These are phyloP conservation scores for Ceratocystis harringtonii DNA, from an alignment of 2,329 filamentous ascomycete genomes.

Conservation along the genomic window DNA sequence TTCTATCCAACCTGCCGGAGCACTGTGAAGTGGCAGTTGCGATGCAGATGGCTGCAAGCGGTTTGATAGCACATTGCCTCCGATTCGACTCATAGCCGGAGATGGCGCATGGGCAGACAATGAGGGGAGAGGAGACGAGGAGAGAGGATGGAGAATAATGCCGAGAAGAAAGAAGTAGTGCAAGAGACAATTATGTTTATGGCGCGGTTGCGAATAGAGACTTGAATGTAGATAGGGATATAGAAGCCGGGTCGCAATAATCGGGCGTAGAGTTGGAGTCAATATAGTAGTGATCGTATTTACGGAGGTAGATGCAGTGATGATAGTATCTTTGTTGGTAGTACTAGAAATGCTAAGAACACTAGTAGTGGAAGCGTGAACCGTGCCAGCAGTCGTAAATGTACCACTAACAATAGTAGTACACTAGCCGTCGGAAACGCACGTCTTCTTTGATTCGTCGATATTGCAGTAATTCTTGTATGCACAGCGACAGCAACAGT, in stretches of 20 bases:
- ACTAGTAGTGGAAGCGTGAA: background rate
- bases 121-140: background rate
- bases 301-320: background rate
- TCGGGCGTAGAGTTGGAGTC: no score
- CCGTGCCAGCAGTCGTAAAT: background rate
- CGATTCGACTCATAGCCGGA: constrained; percentile 11
- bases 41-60: constrained; percentile 4
- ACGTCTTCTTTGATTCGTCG: no score
- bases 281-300: background rate
- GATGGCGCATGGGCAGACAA: constrained; percentile 7
- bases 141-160: background rate
- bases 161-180: no score
- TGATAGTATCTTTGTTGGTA: background rate
- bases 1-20: constrained; percentile 14
- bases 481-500: no score
- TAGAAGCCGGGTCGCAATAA: no score
- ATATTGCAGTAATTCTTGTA: no score
- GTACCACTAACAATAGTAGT: background rate
- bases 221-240: no score
- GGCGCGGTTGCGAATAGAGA: no score
- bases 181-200: no score
- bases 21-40: background rate
- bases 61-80: constrained; percentile 7
- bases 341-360: background rate
- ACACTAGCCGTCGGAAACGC: background rate